Conservation (phyloP, 345 rosid species). For the Anacardium occidentale region DNA sequence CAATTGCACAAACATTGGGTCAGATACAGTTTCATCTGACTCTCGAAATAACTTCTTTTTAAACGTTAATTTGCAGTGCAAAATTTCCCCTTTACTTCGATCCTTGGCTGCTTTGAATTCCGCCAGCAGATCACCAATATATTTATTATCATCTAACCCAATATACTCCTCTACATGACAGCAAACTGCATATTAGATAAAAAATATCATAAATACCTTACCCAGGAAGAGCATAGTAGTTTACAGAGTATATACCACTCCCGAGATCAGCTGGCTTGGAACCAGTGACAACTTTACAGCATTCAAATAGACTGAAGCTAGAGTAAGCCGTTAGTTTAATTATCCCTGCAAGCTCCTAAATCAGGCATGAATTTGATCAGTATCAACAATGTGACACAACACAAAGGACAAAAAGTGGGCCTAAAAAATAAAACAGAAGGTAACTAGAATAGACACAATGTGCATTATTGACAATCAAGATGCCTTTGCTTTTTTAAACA, state of each 20-base stretch:
- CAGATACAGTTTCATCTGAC: conserved; percentile 92
- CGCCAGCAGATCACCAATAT: conserved; percentile 85
- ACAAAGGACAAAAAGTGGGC: not conserved
- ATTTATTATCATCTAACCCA: conserved; percentile 95
- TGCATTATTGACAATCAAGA: conserved; percentile 5
- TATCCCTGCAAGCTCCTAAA: conserved; percentile 94
- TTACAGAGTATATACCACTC: conserved; percentile 53
- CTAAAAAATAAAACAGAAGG: not conserved
- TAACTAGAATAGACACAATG: too few species aligned
- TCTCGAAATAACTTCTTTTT: conserved; percentile 93
- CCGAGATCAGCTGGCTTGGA: conserved; percentile 87
- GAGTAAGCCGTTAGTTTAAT: conserved; percentile 84
- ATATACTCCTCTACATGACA: conserved; percentile 76
- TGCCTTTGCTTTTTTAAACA: not conserved
- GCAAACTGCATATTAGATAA: conserved; percentile 25
- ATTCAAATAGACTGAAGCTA: conserved; percentile 94
- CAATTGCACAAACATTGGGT: conserved; percentile 92
- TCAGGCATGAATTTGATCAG: conserved; percentile 21
- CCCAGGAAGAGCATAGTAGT: conserved; percentile 12
- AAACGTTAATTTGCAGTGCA: conserved; percentile 85
- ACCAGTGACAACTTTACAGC: conserved; percentile 89
- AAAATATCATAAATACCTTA: conserved; percentile 3
- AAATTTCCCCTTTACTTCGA: conserved; percentile 91
- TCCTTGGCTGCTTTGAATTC: conserved; percentile 95
- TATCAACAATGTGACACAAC: not conserved